Evolutionary conservation across 2,329 filamentous ascomycete species (phyloP), one percentile per base, ranked within the genome.

Genomic region (Ophiostoma himal-ulmi): DNA sequence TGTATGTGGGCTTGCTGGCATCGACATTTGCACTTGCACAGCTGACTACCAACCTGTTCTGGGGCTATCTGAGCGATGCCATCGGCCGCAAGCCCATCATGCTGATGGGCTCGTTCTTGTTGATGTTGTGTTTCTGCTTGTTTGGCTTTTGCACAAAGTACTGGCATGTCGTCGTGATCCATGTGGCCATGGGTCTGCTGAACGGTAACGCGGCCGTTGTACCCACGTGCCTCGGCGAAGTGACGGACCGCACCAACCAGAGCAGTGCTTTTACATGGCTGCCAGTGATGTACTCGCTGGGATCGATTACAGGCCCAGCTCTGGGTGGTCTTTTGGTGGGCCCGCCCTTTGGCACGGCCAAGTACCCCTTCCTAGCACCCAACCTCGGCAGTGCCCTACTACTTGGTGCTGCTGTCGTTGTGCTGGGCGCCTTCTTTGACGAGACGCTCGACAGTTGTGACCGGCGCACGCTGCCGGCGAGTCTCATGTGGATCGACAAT

Each of bases 191-290:
- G 93, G 95, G 95, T 3, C 78, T 96, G 69, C 87, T 97, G 68
- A 99, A 98, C 78, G 95, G 95, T 69, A 99, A 99, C 76, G 93
- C 95, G 39, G 94, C 93, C 5, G 89, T 97, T 14, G 93, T 99
- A 17, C 94, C 93, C 8, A 97, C 95, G 0, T 96, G 94, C 67
- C 80, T 99, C 67, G 95, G 95, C 57, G 95, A 99, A 79, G 91
- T 99, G 69, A 99, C 95, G 1, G 94, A 98, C 77, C 88, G 93
- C 70, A 95, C 91, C 73, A 99, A 99, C 78, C 95, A 99, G 83
- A 95, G 92, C 76, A 86, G 87, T 69, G 95, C 93, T 0, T 99
- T 99, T 76, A 95, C 92, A 1, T 99, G 97, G 81, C 83, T 99
- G 60, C 95, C 95, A 0, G 91, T 98, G 54, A 90, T 98, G n/a